These are phyloP conservation scores for Colletotrichum sp. DNA, from an alignment of 2,329 filamentous ascomycete species.

Conservation along the genomic window DNA sequence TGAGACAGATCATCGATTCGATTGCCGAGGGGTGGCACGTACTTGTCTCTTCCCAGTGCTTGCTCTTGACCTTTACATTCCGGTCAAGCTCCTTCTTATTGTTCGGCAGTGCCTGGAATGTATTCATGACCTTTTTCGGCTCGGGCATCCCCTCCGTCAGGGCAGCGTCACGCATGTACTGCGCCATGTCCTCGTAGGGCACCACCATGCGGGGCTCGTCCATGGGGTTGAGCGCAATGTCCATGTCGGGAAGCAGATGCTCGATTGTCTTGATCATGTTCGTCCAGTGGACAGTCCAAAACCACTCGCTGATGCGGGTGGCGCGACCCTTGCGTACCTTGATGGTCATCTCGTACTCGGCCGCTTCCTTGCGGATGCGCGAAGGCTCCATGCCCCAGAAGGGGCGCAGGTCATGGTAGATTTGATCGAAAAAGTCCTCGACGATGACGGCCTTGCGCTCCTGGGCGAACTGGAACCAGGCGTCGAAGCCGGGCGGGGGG, in stretches of 20 bases:
- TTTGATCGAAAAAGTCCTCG: constrained; percentile 58
- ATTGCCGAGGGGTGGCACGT: constrained; percentile 25
- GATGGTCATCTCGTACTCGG: constrained; percentile 66
- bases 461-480: constrained; percentile 51
- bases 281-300: constrained; percentile 63
- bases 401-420: constrained; percentile 56
- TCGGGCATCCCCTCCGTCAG: constrained; percentile 49
- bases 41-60: constrained; percentile 59
- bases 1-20: background rate
- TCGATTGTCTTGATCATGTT: constrained; percentile 59
- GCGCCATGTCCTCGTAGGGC: constrained; percentile 66
- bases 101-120: constrained; percentile 48
- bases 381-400: constrained; percentile 60
- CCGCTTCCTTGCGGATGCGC: constrained; percentile 56
- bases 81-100: constrained; percentile 40
- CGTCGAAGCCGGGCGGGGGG: constrained; percentile 53
- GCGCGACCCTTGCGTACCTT: constrained; percentile 59
- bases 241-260: constrained; percentile 68
- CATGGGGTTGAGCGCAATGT: constrained; percentile 70
- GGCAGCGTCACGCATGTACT: constrained; percentile 57
- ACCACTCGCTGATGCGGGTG: constrained; percentile 57
- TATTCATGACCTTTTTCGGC: constrained; percentile 47
- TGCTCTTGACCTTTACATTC: constrained; percentile 38
- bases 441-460: constrained; percentile 47
- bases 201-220: constrained; percentile 71